A percentile compares a stretch with the other conserved stretches of the same genome.
Conservation (phyloP, 345 rosid species). For the Sisymbrium irio region DNA sequence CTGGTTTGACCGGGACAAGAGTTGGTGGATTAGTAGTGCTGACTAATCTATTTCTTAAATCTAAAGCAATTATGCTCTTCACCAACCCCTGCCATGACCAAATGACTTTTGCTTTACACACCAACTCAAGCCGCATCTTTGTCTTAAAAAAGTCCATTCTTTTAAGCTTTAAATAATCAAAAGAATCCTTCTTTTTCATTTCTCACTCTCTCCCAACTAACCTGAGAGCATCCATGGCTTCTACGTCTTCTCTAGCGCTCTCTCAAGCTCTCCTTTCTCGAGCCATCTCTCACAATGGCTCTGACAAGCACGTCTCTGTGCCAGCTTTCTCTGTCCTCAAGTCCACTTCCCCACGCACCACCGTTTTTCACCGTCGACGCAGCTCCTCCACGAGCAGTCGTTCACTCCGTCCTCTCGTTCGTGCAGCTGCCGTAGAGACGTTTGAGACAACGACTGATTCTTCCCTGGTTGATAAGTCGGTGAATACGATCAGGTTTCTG, state of each 20-base stretch:
- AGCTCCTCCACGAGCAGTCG: constrained; percentile 34
- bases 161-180: too few species aligned
- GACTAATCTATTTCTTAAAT: constrained; percentile 4
- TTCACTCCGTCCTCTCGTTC: constrained; percentile 24
- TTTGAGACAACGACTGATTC: constrained; percentile 51
- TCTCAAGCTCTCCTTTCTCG: constrained; percentile 55
- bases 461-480: constrained; percentile 68
- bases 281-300: constrained; percentile 40
- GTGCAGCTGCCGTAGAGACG: constrained; percentile 59
- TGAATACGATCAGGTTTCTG: constrained; percentile 82
- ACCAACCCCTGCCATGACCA: constrained; percentile 16
- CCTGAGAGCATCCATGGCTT: constrained; percentile 45
- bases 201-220: constrained; percentile 7
- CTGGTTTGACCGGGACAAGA: not conserved
- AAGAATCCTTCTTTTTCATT: not conserved
- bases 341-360: constrained; percentile 28
- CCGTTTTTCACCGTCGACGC: constrained; percentile 20
- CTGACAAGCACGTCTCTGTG: constrained; percentile 39
- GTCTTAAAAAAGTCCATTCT: not conserved
- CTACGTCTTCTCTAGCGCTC: constrained; percentile 50
- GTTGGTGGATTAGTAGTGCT: constrained; percentile 11
- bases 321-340: constrained; percentile 56
- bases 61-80: constrained; percentile 8
- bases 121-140: constrained; percentile 7
- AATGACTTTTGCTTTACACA: constrained; percentile 22